Base-by-base conservation (phyloP, 371 early-diverging fungal species). In the Mortierella sp. region DNA sequence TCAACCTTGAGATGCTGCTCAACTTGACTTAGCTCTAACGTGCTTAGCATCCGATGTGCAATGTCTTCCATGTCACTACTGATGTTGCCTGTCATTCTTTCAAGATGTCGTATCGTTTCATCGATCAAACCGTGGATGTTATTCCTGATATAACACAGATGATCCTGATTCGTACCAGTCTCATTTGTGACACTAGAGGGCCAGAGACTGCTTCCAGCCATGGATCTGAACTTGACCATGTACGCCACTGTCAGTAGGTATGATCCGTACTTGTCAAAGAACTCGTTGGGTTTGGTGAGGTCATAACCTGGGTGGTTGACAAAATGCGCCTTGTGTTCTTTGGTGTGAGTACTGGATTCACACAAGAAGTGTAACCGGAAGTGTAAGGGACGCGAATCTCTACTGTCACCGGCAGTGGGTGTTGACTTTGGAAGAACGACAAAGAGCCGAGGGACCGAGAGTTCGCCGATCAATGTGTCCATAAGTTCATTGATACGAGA, bases 361-460 rank as follows among this genome's bases (percentile, higher is more conserved):
- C 46, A 45, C 9, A 45, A n/a, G 19, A 45, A 45, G 46, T 10
- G 18, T 18, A 45, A 45, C 18, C 46, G 46, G 19, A 45, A 45
- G 18, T 6, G 9, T n/a, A n/a, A n/a, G 6, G 46, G 5, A 6
- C 13, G 5, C 18, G 19, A 18, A 5, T 45, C 19, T 13, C 46
- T 6, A 6, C 6, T n/a, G 5, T 14, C 19, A 18, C 19, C 46
- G 13, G n/a, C 5, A 6, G 13, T 45, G 6, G n/a, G 46, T 18
- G 6, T n/a, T 27, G 34, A 39, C 8, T n/a, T 60, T 54, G 68
- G 68, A 8, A 67, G 55, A 19, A 67, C 52, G 39, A 67, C 61
- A 21, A 67, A 67, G 9, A 67, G 30, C 3, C 69, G n/a, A 13
- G 69, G 69, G 5, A 61, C 46, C 0, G 62, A 57, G 21, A 52